phyloP scores from a whole-genome alignment of 352 stramenopile genomes.

The Phytophthora macrochlamydospora region DNA sequence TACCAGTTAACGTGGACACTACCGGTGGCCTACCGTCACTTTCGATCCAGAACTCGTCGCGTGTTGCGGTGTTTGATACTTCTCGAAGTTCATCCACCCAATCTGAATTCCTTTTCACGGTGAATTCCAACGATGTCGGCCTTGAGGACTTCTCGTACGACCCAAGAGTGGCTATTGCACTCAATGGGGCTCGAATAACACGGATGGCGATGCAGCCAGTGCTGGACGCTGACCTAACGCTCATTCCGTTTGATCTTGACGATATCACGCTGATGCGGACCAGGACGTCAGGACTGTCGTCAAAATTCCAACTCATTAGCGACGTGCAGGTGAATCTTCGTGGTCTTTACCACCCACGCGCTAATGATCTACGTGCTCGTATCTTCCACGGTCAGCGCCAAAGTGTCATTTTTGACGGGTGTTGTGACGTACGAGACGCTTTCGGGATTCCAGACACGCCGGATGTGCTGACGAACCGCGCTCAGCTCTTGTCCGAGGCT shows the following conservation, averaged over 20 bases:
- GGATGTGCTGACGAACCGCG: slow-evolving; percentile 45
- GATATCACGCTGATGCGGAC: slow-evolving; percentile 27
- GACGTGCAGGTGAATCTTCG: slow-evolving; percentile 57
- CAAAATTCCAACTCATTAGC: slow-evolving; percentile 63
- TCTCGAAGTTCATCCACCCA: slow-evolving; percentile 39
- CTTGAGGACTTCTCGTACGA: slow-evolving; percentile 61
- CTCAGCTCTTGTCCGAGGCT: slow-evolving; percentile 44
- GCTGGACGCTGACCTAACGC: slow-evolving; percentile 48
- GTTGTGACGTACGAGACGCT: slow-evolving; percentile 40
- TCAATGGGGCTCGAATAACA: slow-evolving; percentile 61
- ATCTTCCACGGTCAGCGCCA: slow-evolving; percentile 56
- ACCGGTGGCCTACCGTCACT: slow-evolving; percentile 39
- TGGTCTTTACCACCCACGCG: slow-evolving; percentile 72
- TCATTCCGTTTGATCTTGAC: slow-evolving; percentile 29
- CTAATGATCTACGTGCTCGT: slow-evolving; percentile 50
- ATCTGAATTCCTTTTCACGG: slow-evolving; percentile 60
- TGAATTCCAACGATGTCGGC: slow-evolving; percentile 20
- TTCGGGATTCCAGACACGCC: slow-evolving; percentile 51
- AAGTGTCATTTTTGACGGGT: slow-evolving; percentile 52
- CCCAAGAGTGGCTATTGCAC: slow-evolving; percentile 35
- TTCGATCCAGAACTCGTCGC: slow-evolving; percentile 41
- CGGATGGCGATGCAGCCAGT: slow-evolving; percentile 36
- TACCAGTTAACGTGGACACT: slow-evolving; percentile 42
- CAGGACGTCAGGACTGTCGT: slow-evolving; percentile 42
- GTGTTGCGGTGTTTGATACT: slow-evolving; percentile 44